Evolutionary conservation across 495 filamentous ascomycete genomes (phyloP).

Genomic region (Penicillium cosmopolitanum): DNA sequence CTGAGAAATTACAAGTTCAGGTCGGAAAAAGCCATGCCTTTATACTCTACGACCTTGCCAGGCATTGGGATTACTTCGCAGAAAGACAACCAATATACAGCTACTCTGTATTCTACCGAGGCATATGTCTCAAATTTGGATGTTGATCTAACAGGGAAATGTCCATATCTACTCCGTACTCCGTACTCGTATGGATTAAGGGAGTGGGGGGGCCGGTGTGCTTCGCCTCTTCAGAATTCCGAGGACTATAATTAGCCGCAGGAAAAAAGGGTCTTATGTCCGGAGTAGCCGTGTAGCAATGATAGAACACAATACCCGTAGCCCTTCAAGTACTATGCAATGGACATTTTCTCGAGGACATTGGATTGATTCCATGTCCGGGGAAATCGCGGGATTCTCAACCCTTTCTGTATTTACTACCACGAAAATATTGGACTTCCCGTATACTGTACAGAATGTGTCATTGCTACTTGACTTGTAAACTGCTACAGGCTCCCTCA

Average conservation of each 20-base stretch:
- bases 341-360: no score
- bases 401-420: no score
- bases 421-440: no score
- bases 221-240: neutral
- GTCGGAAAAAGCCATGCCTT: neutral
- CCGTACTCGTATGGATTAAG: neutral
- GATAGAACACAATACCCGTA: no score
- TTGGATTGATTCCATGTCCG: no score
- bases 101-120: neutral
- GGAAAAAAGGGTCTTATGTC: neutral
- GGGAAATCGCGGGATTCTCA: no score
- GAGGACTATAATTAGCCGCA: neutral
- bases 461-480: no score
- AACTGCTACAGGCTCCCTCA: no score
- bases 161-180: no score
- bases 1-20: neutral
- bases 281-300: no score
- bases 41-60: neutral
- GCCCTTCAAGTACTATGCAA: no score
- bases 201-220: neutral
- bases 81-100: neutral
- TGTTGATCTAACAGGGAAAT: neutral
- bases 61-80: neutral
- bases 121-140: slow-evolving; percentile 4
- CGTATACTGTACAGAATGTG: no score